These are phyloP conservation scores for Pseudogymnoascus sp. DNA, from an alignment of 2,329 filamentous ascomycete species.

Conservation along the genomic window DNA sequence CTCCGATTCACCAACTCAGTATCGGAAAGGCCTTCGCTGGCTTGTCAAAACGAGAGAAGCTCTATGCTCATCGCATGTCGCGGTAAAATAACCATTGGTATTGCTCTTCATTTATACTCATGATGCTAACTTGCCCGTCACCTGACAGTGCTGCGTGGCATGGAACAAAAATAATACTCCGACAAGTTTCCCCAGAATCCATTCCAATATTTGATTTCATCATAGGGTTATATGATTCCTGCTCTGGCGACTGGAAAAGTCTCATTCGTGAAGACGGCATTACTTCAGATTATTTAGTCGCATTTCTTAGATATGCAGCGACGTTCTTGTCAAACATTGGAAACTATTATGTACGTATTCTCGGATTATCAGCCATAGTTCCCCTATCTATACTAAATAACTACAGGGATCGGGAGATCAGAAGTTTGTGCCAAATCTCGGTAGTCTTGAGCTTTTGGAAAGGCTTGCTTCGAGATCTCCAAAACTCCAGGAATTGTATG, in stretches of 20 bases:
- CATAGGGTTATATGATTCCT: slow-evolving; percentile 41
- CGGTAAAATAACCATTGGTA: slow-evolving; percentile 19
- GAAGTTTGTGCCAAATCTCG: slow-evolving; percentile 48
- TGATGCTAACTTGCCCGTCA: neutral
- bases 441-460: slow-evolving; percentile 31
- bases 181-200: slow-evolving; percentile 52
- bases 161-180: slow-evolving; percentile 47
- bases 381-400: neutral
- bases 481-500: slow-evolving; percentile 35
- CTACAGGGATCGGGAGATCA: slow-evolving; percentile 45
- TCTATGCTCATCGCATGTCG: slow-evolving; percentile 55
- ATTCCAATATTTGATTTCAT: slow-evolving; percentile 52
- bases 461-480: slow-evolving; percentile 34
- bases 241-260: slow-evolving; percentile 42
- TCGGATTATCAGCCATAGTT: neutral
- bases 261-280: slow-evolving; percentile 36
- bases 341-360: slow-evolving; percentile 44
- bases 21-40: slow-evolving; percentile 40
- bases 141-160: slow-evolving; percentile 42
- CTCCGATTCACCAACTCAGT: slow-evolving; percentile 34
- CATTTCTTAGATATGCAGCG: slow-evolving; percentile 47
- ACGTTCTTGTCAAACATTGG: slow-evolving; percentile 52
- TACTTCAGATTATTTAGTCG: slow-evolving; percentile 21
- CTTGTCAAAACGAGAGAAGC: slow-evolving; percentile 46
- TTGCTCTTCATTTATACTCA: slow-evolving; percentile 2